Conservation (phyloP, 805 yeast genomes). For the Lipomyces yamadae region DNA sequence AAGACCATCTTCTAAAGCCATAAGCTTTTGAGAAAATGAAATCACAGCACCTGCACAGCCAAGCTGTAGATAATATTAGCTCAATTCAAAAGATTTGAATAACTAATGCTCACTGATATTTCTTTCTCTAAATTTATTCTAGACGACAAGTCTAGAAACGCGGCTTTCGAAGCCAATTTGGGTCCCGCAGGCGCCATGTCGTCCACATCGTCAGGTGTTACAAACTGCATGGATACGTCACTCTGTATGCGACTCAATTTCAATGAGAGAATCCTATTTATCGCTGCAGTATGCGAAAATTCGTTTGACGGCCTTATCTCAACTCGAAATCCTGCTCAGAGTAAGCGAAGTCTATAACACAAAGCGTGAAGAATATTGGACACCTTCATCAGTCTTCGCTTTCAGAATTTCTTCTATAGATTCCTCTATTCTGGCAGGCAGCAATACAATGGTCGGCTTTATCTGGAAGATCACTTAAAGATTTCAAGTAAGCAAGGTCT, state of each 20-base stretch:
- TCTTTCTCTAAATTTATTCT: constrained; percentile 27
- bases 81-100: not conserved
- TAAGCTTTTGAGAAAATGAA: constrained; percentile 18
- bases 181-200: not conserved
- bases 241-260: not conserved
- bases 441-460: constrained; percentile 26
- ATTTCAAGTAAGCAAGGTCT: not conserved
- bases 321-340: constrained; percentile 12
- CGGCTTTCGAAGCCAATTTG: not conserved
- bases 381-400: not conserved
- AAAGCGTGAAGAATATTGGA: not conserved
- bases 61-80: constrained; percentile 13
- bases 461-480: constrained; percentile 29
- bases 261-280: constrained; percentile 21
- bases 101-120: constrained; percentile 17
- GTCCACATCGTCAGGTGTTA: constrained; percentile 13
- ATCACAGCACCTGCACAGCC: constrained; percentile 35
- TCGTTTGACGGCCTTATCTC: constrained; percentile 32
- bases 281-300: constrained; percentile 20
- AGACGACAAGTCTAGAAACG: constrained; percentile 20
- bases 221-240: not conserved
- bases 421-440: constrained; percentile 30
- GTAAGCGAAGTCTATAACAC: not conserved
- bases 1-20: constrained; percentile 17
- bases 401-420: constrained; percentile 23